phyloP scores from a whole-genome alignment of 768 basidiomycete genomes.

The Pleurotus tuoliensis region DNA sequence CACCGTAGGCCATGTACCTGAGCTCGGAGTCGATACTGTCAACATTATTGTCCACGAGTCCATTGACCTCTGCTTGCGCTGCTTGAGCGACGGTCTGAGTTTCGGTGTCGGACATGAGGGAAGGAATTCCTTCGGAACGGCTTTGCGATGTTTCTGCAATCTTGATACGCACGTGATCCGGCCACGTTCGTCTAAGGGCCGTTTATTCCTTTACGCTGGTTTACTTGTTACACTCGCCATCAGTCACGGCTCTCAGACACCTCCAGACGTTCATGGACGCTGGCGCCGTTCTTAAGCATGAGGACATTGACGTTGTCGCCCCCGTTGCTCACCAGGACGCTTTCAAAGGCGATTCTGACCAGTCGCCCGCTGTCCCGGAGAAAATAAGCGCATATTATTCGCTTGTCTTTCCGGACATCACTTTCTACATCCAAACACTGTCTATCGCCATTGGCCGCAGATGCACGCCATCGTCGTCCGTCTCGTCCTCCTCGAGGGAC shows the following conservation, averaged over 20 bases:
- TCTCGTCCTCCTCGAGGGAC: slow-evolving; percentile 57
- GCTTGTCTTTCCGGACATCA: slow-evolving; percentile 90
- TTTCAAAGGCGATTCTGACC: slow-evolving; percentile 13
- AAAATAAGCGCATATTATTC: slow-evolving; percentile 93
- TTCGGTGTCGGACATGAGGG: slow-evolving; percentile 29
- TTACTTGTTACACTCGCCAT: neutral
- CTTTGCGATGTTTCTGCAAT: neutral
- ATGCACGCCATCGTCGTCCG: slow-evolving; percentile 54
- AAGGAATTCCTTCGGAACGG: slow-evolving; percentile 7
- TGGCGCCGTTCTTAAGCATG: neutral
- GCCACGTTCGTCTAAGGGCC: slow-evolving; percentile 8
- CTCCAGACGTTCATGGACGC: slow-evolving; percentile 9
- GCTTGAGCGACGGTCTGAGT: slow-evolving; percentile 26
- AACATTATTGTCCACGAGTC: slow-evolving; percentile 59
- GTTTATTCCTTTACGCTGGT: neutral
- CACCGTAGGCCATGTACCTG: slow-evolving; percentile 74
- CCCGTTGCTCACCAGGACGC: neutral
- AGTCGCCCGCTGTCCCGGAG: slow-evolving; percentile 45
- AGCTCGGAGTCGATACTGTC: slow-evolving; percentile 66
- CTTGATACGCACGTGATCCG: neutral
- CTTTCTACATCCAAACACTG: slow-evolving; percentile 96
- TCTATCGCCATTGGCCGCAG: slow-evolving; percentile 91
- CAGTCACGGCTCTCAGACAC: neutral
- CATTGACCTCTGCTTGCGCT: slow-evolving; percentile 47
- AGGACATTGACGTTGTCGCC: neutral